Evolutionary conservation across 371 early-diverging fungal genomes (phyloP), one percentile per base, ranked within the genome.

Genomic region (Mortierella sp.): DNA sequence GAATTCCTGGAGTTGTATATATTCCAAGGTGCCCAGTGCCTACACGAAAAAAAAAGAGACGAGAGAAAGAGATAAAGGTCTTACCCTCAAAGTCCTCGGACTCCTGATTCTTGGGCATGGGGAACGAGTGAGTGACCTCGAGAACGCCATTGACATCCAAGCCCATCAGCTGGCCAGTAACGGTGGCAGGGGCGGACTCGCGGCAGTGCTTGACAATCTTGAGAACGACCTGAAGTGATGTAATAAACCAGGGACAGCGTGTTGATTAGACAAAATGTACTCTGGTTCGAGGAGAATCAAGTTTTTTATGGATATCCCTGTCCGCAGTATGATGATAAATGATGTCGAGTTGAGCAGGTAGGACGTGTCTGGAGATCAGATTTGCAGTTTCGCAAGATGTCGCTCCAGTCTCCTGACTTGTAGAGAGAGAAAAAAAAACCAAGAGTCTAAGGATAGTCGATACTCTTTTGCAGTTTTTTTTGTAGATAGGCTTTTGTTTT

Each of bases 141-240:
- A 98, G 90, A 28, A 87, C 85, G 53, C 95, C 95, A 71, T 91
- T 87, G 53, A 95, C 89, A 81, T 96, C 96, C 67, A 95, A 87
- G 70, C 95, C 95, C 67, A 95, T 89, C 49, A 96, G 86, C 84
- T 96, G 95, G 62, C 99, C 99, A 72, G 96, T 95, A 60, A 94
- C 96, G 64, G 93, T 86, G 72, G 83, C 86, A 55, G 95, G 95
- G 69, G 86, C 89, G 61, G 87, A 85, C 83, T 95, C 96, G 63
- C 95, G 91, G 84, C 95, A 92, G 86, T 98, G 98, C 89, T 98
- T 98, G 82, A 95, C 90, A 85, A 98, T 97, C 88, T 98, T 96
- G 67, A 98, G 87, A 37, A 96, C 91, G 69, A 93, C 95, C 92
- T 92, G 81, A 19, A 63, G n/a, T 32, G 12, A 32, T 10, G 19